Percentiles rank a stretch among this genome's conserved stretches.
Evolutionary conservation across 805 yeast species (phyloP).

Genomic region (Candida alai): DNA sequence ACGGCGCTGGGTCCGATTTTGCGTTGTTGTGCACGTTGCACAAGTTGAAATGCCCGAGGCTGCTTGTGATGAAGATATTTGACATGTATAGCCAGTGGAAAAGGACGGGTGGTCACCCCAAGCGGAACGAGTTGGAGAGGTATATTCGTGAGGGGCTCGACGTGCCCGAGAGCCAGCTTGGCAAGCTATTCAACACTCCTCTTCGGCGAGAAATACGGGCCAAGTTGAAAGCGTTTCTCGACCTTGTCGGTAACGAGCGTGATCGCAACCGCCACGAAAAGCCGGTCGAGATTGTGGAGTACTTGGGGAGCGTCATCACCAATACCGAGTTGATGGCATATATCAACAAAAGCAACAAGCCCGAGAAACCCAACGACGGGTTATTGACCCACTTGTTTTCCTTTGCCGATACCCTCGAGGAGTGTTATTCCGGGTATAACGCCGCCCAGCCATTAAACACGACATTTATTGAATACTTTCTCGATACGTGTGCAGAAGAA

Average conservation of each 20-base stretch:
- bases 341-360: constrained; percentile 13
- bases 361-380: constrained; percentile 7
- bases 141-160: neutral
- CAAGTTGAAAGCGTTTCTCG: constrained; percentile 10
- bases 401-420: constrained; percentile 20
- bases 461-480: constrained; percentile 36
- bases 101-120: constrained; percentile 2
- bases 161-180: neutral
- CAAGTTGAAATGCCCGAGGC: constrained; percentile 15
- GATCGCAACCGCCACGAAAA: constrained; percentile 12
- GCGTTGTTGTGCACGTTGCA: constrained; percentile 25
- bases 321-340: constrained; percentile 31
- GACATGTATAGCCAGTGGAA: constrained; percentile 14
- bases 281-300: constrained; percentile 25
- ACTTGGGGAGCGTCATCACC: constrained; percentile 27
- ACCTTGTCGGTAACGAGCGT: constrained; percentile 14
- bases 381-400: constrained; percentile 14
- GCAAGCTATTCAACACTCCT: neutral
- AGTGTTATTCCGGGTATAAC: constrained; percentile 13
- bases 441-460: constrained; percentile 11
- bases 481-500: constrained; percentile 39
- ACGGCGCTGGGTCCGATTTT: constrained; percentile 31
- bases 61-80: constrained; percentile 4
- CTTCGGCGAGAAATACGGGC: too few relatives aligned
- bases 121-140: neutral